Evolutionary conservation across 768 basidiomycete genomes (phyloP), one percentile per base, ranked within the genome.

Genomic region (Amanita rimosa): DNA sequence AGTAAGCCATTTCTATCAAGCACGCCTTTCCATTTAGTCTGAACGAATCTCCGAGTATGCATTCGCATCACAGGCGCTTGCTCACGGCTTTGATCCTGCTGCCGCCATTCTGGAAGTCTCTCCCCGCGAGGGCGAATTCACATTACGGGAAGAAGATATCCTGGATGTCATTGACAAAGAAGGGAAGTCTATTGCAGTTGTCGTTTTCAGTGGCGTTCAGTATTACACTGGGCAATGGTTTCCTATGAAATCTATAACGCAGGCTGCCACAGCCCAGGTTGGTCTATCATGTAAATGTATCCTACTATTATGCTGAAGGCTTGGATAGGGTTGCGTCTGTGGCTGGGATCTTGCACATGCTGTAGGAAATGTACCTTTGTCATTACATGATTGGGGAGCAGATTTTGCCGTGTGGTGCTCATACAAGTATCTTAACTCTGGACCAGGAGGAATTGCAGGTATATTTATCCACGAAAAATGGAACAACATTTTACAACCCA

Each of bases 381-480:
- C 76, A 42, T 70, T 99, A 54, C 90, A 95, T 62, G 86, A 92
- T 52, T 99, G 96, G 95, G 71, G 78, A 55, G 85, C 90, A 56
- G 96, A 99, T 64, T 98, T 97, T 62, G 96, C 95, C 3, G 94
- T 94, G 31, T 98, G 95, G 91, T 99, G 96, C 64, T 87, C 92
- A 27, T 99, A 98, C 76, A 98, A 89, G 68, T 99, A 97, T 63
- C 76, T 97, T 51, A 98, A 97, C 67, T 85, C 93, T 14, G 91
- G 95, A 4, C 93, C 96, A 9, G 95, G 95, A 17, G 91, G 86
- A n/a, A 94, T 98, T 51, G 96, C 80, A n/a, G 95, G 94, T 4
- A 71, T 94, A 49, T 99, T 82, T 59, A 70, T 95, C 8, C 91
- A 96, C 60, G 79, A 85, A 50, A 84, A 79, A 62, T 91, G 87